Conservation (phyloP, 1,284 basidiomycete species). For the Heterobasidion occidentale region DNA sequence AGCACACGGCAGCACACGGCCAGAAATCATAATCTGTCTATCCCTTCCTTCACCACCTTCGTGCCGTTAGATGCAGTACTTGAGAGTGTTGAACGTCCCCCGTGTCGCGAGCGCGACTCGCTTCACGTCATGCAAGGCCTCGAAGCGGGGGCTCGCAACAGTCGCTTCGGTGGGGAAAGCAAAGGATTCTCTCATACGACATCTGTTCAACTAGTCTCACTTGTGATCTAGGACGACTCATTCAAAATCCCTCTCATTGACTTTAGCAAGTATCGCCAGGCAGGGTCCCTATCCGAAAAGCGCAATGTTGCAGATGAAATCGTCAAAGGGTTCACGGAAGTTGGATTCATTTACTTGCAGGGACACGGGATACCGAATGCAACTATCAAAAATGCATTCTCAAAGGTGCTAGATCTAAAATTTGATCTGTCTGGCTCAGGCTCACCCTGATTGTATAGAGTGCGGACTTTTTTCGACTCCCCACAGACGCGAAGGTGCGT, state of each 20-base stretch:
- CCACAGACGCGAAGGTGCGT: slow-evolving; percentile 52
- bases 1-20: background rate
- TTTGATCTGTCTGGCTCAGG: background rate
- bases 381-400: slow-evolving; percentile 49
- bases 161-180: background rate
- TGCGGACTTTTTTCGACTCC: slow-evolving; percentile 64
- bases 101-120: background rate
- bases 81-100: background rate
- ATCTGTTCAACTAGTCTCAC: background rate
- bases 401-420: slow-evolving; percentile 37
- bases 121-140: background rate
- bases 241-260: slow-evolving; percentile 65
- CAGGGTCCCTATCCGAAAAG: slow-evolving; percentile 46
- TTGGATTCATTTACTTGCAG: slow-evolving; percentile 68
- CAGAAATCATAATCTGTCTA: background rate
- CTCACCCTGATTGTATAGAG: slow-evolving; percentile 34
- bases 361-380: slow-evolving; percentile 57
- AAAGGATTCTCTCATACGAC: background rate
- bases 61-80: background rate
- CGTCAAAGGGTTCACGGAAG: slow-evolving; percentile 70
- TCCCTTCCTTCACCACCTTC: background rate
- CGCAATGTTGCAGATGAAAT: slow-evolving; percentile 59
- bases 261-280: slow-evolving; percentile 58
- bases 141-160: background rate
- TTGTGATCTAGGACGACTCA: slow-evolving; percentile 3